Base-by-base conservation (phyloP, 1,139 yeast species). In the Kodamaea anthophila region DNA sequence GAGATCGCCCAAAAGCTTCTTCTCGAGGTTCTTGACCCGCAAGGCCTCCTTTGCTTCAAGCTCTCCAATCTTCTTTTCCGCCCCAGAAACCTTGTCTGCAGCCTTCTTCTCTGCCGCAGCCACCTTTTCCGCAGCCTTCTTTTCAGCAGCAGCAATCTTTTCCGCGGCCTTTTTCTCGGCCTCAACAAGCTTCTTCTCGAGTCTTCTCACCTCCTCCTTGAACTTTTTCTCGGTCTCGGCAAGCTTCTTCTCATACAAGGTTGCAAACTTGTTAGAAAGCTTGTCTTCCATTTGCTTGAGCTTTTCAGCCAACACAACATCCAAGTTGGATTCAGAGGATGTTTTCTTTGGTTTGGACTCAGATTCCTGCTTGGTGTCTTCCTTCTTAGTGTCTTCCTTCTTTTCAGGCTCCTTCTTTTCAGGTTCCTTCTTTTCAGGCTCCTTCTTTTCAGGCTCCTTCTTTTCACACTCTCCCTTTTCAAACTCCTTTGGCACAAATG, bases 31-130 rank as follows among this genome's bases (percentile, higher is more conserved):
- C n/a, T n/a, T n/a, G n/a, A n/a, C 15, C 9, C 5, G 10, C n/a
- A 13, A 10, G 16, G 18, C 43, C 36, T 41, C 40, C 29, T 38
- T 38, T 14, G n/a, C n/a, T n/a, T n/a, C n/a, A n/a, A n/a, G n/a
- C n/a, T n/a, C n/a, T n/a, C n/a, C n/a, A 12, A 13, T 19, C 20
- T 13, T 18, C 9, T 9, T 18, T 24, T 15, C 13, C n/a, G 18
- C 21, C 20, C 15, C 15, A 5, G 9, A 15, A 23, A 29, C 27
- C 18, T 33, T 23, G 11, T 36, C 30, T 18, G 38, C 41, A 12
- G n/a, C 23, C 20, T 13, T 18, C 9, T 9, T 18, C 24, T 15
- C 13, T 9, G 18, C 21, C 20, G 14, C 15, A 5, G 9, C 20
- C 23, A 29, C 27, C 18, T 33, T 23, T 11, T 36, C 30, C 20